Percentiles rank a stretch among this genome's conserved stretches.
Evolutionary conservation across 176 grass and related monocot genomes (phyloP).

Genomic region (Thalia dealbata): DNA sequence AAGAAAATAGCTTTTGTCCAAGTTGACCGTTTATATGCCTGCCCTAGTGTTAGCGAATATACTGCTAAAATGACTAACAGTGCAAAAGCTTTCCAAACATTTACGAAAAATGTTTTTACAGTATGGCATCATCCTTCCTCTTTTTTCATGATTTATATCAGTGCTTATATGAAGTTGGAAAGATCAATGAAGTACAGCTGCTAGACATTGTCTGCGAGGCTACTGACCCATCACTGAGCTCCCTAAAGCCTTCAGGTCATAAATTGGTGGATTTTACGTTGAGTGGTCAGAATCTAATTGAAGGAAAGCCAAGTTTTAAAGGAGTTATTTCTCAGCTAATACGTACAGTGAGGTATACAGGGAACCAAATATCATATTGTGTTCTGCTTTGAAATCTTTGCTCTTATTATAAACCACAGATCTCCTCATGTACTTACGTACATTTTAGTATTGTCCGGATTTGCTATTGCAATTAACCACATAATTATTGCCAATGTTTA

Average conservation of each 20-base stretch:
- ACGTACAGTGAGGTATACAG: constrained; percentile 32
- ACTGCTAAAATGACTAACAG: background rate
- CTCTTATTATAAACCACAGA: background rate
- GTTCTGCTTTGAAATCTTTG: background rate
- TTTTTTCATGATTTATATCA: constrained; percentile 21
- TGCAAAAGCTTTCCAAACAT: background rate
- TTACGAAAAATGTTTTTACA: background rate
- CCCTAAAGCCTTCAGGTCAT: constrained; percentile 23
- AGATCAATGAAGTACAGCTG: constrained; percentile 51
- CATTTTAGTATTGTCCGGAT: background rate
- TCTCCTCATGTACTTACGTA: background rate
- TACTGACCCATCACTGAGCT: constrained; percentile 33
- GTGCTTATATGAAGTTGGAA: constrained; percentile 89
- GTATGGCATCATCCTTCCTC: background rate
- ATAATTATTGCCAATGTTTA: background rate
- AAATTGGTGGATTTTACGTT: constrained; percentile 20
- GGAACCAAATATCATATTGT: background rate
- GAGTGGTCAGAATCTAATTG: constrained; percentile 21
- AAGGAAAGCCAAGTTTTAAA: constrained; percentile 24
- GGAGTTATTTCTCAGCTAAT: constrained; percentile 47
- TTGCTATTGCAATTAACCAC: background rate
- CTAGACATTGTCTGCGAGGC: constrained; percentile 86
- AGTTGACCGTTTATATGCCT: background rate
- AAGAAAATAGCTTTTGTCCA: background rate
- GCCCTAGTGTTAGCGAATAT: background rate